Evolutionary conservation across 352 stramenopile genomes (phyloP).

Genomic region (Poterioochromonas sp.): DNA sequence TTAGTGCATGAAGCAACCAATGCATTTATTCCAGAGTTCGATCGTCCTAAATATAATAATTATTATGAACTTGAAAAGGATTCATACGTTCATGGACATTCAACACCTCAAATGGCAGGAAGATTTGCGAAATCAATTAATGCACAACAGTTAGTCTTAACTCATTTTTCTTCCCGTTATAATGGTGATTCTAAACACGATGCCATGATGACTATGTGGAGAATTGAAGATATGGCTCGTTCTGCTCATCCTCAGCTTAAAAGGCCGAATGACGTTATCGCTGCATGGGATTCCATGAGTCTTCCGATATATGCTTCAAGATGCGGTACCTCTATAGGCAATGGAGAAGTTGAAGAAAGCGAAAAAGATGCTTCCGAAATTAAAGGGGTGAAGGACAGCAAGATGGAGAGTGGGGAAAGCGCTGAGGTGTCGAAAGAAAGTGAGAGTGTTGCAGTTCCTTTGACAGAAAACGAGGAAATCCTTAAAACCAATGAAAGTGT

Average conservation of each 20-base stretch:
- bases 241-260: conserved; percentile 41
- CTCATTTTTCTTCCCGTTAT: conserved; percentile 67
- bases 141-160: conserved; percentile 62
- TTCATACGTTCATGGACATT: conserved; percentile 65
- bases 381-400: too few relatives aligned
- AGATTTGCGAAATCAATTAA: conserved; percentile 57
- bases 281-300: conserved; percentile 61
- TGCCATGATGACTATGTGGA: conserved; percentile 51
- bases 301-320: too few relatives aligned
- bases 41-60: not conserved
- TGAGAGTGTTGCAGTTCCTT: too few relatives aligned
- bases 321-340: too few relatives aligned
- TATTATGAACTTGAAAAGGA: conserved; percentile 34
- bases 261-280: conserved; percentile 49
- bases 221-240: conserved; percentile 56
- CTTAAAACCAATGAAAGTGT: too few relatives aligned
- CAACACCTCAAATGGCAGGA: conserved; percentile 68
- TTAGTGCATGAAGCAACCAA: conserved; percentile 79
- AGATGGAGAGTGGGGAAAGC: too few relatives aligned
- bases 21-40: conserved; percentile 48
- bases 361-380: too few relatives aligned
- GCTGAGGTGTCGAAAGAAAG: too few relatives aligned
- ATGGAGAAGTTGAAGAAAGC: too few relatives aligned
- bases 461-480: too few relatives aligned
- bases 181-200: conserved; percentile 47